These are phyloP conservation scores for Boletus subparvulus DNA, from an alignment of 768 basidiomycete species.

Conservation along the genomic window DNA sequence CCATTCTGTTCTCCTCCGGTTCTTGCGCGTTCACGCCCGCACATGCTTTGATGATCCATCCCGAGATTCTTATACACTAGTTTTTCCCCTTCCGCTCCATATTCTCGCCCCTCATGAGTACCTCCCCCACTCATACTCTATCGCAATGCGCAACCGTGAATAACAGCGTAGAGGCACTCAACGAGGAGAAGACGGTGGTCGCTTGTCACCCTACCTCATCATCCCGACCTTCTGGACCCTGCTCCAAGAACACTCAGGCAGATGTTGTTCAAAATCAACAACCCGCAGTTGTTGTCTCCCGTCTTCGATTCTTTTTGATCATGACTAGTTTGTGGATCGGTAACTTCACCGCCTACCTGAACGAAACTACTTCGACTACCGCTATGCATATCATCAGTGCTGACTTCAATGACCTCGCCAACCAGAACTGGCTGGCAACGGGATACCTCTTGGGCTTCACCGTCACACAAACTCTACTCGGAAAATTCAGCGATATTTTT, in stretches of 20 bases:
- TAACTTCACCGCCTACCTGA: constrained; percentile 37
- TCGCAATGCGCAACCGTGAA: constrained; percentile 33
- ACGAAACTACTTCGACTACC: constrained; percentile 35
- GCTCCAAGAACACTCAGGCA: not conserved
- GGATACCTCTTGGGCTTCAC: constrained; percentile 37
- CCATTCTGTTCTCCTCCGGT: constrained; percentile 1
- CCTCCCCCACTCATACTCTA: constrained; percentile 29
- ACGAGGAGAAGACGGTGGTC: constrained; percentile 23
- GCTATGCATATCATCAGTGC: constrained; percentile 37
- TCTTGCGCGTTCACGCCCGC: constrained; percentile 13
- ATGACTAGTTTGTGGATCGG: constrained; percentile 36
- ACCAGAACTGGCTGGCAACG: constrained; percentile 37
- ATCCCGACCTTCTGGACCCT: not conserved
- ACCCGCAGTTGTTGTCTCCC: constrained; percentile 30
- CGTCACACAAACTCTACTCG: constrained; percentile 36
- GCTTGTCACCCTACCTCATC: not conserved
- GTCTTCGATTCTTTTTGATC: constrained; percentile 33
- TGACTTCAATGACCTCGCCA: constrained; percentile 29
- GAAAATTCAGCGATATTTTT: constrained; percentile 37
- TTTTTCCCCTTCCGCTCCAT: not conserved
- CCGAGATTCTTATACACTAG: constrained; percentile 18
- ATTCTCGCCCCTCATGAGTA: constrained; percentile 22
- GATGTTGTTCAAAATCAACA: constrained; percentile 8
- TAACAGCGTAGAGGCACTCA: constrained; percentile 28
- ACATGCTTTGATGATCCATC: constrained; percentile 17